Evolutionary conservation across 1,284 basidiomycete species (phyloP), one percentile per base, ranked within the genome.

Genomic region (Psilocybe mexicana): DNA sequence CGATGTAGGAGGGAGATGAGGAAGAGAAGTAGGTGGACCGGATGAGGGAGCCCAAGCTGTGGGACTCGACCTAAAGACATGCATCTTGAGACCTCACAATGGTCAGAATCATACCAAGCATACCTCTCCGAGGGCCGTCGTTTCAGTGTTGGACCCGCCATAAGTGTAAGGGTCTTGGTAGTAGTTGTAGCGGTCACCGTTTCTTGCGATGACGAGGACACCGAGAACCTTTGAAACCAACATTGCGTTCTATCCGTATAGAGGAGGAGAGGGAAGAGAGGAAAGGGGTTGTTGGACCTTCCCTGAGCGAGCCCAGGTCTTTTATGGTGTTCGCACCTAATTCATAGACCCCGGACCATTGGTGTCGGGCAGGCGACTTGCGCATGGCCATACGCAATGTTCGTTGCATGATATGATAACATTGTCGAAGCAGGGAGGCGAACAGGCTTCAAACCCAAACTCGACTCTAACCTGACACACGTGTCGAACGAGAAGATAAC

Each of bases 51-150:
- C 93, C 94, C 54, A 93, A 85, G 55, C 84, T 75, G 74, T 86
- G 84, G 57, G 90, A 86, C 73, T 96, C 83, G 54, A 76, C 78
- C 89, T 92, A 50, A 7, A 33, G 30, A 45, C 23, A 47, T n/a
- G 47, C 72, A 60, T 25, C 59, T 18, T 18, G 47, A 23, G 8
- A 58, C 23, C 2, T 30, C 8, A 33, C 28, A 38, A 23, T 4
- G 54, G 23, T 48, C 23, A 2, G 45, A 3, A 30, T 18, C 18
- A 18, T 18, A 42, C 38, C 7, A 3, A 50, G 42, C 24, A 25
- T 47, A 73, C 82, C 74, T 90, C 88, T 55, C 93, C 93, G 52
- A 94, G 84, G 53, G 92, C 86, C 35, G 93, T 96, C 60, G 92
- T 89, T 72, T 86, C 85, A 25, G 91, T 89, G 65, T 83, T 80